Evolutionary conservation across 23 red algal genomes (phyloP), one percentile per base, ranked within the genome.

Genomic region (Pyropia yezoensis): DNA sequence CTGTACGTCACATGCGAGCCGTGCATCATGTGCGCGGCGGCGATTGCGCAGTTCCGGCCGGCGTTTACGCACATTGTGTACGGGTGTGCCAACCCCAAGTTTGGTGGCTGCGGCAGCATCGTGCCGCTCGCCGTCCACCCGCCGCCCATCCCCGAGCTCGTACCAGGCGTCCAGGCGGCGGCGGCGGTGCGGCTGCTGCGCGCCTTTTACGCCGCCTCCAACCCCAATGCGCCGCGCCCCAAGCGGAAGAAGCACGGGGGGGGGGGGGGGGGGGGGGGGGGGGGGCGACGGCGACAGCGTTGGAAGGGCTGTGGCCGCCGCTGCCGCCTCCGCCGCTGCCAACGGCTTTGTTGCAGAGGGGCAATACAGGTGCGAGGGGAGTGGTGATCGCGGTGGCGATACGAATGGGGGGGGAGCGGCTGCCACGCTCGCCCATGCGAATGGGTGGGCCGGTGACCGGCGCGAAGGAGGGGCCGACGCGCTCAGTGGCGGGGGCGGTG

Each of bases 1-100:
- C 63, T 95, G 33, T 90, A 83, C 27, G 94, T 98, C 25, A 98
- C 94, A 18, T 90, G 85, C 62, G 94, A 98, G 66, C 94, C 94
- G 18, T 98, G 94, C 54, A 89, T 98, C 50, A 98, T 98, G 94
- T 98, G 94, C 69, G 69, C 86, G 11, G 79, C 81, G 25, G 86
- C 86, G 17, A 57, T 95, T 21, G 74, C 78, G 26, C 74, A 83
- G 50, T 69, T 81, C 29, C 62, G 62, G n/a, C 50, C 30, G 8
- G 56, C 66, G 7, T 27, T 79, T 16, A 65, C 65, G 34, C 28
- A 52, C 17, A 68, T 95, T 18, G 85, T 82, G 56, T 98, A 80
- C 56, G 94, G 94, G 23, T 98, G 94, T 55, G 34, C 70, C 27
- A 98, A 90, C 47, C 81, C 85, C 14, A 74, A 82, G 18, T 98